phyloP scores from a whole-genome alignment of 768 basidiomycete genomes.

The Pisolithus orientalis region DNA sequence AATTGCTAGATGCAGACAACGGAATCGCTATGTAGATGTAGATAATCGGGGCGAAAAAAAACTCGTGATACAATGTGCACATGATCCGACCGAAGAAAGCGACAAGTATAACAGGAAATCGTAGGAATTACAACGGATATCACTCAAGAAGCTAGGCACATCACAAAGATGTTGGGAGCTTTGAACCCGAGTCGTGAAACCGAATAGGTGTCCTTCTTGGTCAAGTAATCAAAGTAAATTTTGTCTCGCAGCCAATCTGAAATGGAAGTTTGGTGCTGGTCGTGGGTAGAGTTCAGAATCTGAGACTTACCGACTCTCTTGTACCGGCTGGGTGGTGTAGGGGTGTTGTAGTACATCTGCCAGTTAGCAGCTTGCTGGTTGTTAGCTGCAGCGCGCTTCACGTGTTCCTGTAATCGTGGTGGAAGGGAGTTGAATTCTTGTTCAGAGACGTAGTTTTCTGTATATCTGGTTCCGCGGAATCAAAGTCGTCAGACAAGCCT shows the following conservation, averaged over 20 bases:
- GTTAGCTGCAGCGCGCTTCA: conserved; percentile 53
- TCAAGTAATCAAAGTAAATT: conserved; percentile 61
- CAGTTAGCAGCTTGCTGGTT: conserved; percentile 33
- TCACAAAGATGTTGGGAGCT: conserved; percentile 75
- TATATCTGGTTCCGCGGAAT: conserved; percentile 44
- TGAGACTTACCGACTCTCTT: conserved; percentile 55
- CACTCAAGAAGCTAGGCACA: conserved; percentile 37
- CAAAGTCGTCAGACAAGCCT: background rate
- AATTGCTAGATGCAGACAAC: background rate
- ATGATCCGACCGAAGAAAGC: background rate
- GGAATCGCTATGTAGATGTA: background rate
- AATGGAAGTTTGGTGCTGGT: background rate
- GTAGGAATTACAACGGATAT: background rate
- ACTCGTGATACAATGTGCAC: background rate
- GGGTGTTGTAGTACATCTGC: conserved; percentile 40
- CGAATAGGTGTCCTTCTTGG: conserved; percentile 55
- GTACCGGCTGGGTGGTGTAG: conserved; percentile 39
- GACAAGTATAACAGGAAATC: background rate
- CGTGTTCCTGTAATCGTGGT: conserved; percentile 61
- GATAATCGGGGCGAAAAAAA: background rate
- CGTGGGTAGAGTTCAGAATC: background rate
- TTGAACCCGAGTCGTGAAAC: conserved; percentile 60
- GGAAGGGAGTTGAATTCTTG: conserved; percentile 56
- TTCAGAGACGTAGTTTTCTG: conserved; percentile 61
- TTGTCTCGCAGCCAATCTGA: conserved; percentile 76